These are phyloP conservation scores for Candolleomyces aberdarensis DNA, from an alignment of 768 basidiomycete genomes.

Conservation along the genomic window DNA sequence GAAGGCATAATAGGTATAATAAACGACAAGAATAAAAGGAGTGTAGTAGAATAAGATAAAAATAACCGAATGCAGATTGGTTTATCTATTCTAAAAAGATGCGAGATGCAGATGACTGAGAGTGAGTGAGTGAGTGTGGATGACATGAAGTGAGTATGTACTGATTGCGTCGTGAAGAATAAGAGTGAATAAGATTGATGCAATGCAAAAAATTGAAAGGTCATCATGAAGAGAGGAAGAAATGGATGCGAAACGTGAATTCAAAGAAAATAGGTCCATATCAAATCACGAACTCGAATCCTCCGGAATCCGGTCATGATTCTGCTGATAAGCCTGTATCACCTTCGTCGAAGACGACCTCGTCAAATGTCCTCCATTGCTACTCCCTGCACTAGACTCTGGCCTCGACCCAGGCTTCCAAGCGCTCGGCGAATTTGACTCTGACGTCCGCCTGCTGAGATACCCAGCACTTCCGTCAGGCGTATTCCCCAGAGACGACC, in stretches of 20 bases:
- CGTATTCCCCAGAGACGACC: constrained; percentile 7
- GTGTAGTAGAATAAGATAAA: not conserved
- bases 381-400: constrained; percentile 3
- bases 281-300: constrained; percentile 5
- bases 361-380: not conserved
- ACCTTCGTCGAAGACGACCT: constrained; percentile 7
- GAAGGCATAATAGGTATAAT: not conserved
- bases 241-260: not conserved
- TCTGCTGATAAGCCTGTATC: constrained; percentile 5
- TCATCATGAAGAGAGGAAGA: not conserved
- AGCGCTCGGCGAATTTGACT: constrained; percentile 2
- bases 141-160: not conserved
- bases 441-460: not conserved
- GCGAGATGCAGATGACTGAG: not conserved
- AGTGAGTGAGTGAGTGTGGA: not conserved
- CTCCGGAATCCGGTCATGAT: constrained; percentile 2
- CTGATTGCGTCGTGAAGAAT: not conserved
- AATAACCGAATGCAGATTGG: not conserved
- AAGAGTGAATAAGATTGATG: not conserved
- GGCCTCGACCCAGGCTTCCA: constrained; percentile 5
- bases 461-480: constrained; percentile 7
- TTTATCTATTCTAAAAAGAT: too few species aligned
- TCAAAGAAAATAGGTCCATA: not conserved
- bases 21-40: not conserved
- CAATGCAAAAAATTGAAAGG: not conserved